Percentiles rank a stretch among this genome's conserved stretches.
Conservation (phyloP, 2,329 filamentous ascomycete species). For the Penicillium aurantiogriseum region DNA sequence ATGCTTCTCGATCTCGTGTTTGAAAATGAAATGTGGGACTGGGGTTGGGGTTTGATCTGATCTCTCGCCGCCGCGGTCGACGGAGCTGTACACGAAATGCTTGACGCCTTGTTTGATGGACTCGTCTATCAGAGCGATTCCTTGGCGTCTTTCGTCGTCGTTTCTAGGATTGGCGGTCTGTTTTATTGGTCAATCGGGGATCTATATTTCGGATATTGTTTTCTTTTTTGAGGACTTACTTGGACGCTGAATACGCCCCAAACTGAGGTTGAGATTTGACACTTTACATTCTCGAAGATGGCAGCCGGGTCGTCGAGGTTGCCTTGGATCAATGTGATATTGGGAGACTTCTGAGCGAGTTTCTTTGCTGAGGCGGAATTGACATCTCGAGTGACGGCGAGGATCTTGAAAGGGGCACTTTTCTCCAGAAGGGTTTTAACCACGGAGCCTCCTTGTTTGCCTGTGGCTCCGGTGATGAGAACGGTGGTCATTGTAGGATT, state of each 20-base stretch:
- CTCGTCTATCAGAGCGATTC: conserved; percentile 59
- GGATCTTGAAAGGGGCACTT: conserved; percentile 47
- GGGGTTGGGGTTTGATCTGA: conserved; percentile 53
- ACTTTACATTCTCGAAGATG: conserved; percentile 51
- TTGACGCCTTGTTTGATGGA: conserved; percentile 55
- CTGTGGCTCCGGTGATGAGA: conserved; percentile 43
- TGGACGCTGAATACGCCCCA: conserved; percentile 65
- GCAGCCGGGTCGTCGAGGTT: conserved; percentile 53
- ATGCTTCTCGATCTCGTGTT: conserved; percentile 62
- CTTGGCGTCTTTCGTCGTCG: conserved; percentile 53
- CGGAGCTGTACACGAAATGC: conserved; percentile 63
- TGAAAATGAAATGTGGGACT: conserved; percentile 62
- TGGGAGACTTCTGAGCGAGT: conserved; percentile 38
- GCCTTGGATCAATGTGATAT: conserved; percentile 58
- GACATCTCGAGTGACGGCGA: conserved; percentile 61
- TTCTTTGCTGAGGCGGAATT: conserved; percentile 47
- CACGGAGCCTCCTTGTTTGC: conserved; percentile 43
- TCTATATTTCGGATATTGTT: too few species aligned
- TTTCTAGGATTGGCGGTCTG: neutral
- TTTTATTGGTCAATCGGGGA: neutral
- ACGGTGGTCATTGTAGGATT: conserved; percentile 18
- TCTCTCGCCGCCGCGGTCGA: conserved; percentile 61
- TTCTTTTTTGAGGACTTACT: conserved; percentile 28
- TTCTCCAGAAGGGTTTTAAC: conserved; percentile 31
- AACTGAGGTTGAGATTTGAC: conserved; percentile 40